Evolutionary conservation across 2,329 filamentous ascomycete species (phyloP).

Genomic region (Acrocalymma vagum): DNA sequence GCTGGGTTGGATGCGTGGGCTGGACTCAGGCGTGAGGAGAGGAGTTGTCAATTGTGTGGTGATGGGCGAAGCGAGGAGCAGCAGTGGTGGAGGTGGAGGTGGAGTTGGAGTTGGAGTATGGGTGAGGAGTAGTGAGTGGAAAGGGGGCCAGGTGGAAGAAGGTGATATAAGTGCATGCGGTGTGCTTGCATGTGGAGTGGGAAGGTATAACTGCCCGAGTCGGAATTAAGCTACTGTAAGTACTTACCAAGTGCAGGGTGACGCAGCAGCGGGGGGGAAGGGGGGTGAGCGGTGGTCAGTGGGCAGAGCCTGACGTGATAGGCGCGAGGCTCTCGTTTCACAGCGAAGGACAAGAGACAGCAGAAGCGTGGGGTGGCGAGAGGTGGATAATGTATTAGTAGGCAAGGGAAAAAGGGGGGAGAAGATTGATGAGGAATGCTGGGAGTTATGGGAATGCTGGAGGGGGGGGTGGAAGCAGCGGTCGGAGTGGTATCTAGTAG

Average conservation of each 20-base stretch:
- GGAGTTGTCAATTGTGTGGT: conserved; percentile 5
- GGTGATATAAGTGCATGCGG: no score
- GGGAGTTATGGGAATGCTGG: background rate
- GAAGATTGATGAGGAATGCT: conserved; percentile 20
- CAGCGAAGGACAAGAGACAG: no score
- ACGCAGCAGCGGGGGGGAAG: no score
- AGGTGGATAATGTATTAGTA: conserved; percentile 11
- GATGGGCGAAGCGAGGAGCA: background rate
- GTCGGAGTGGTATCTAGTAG: no score
- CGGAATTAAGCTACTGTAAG: no score
- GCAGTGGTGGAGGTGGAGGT: background rate
- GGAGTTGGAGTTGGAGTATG: conserved; percentile 12
- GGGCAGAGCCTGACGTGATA: no score
- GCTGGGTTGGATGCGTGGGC: conserved; percentile 3
- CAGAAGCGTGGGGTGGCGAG: background rate
- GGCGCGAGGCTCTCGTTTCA: no score
- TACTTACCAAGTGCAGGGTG: no score
- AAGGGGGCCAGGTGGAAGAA: no score
- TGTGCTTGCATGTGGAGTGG: no score
- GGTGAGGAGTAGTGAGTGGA: conserved; percentile 1
- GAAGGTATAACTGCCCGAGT: no score
- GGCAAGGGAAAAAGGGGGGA: conserved; percentile 21
- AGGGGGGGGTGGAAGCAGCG: background rate
- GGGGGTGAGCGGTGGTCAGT: no score
- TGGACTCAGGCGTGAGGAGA: conserved; percentile 1